phyloP scores from a whole-genome alignment of 441 rosid species.

The Aleurites moluccanus region DNA sequence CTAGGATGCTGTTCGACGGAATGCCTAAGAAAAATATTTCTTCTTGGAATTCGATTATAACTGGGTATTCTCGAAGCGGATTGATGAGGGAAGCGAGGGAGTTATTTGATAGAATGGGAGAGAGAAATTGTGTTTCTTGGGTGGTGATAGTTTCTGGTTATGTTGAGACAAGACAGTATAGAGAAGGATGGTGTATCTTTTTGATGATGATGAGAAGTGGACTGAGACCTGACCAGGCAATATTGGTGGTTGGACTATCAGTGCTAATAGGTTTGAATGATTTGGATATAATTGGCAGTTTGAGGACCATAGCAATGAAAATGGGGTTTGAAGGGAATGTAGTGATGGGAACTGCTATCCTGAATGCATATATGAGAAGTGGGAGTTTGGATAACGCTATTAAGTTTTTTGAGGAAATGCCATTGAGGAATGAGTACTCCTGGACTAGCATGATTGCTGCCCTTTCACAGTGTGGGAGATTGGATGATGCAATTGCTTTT shows the following conservation, averaged over 20 bases:
- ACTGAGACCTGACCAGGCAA: constrained; percentile 48
- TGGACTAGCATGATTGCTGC: constrained; percentile 65
- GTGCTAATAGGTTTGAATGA: constrained; percentile 48
- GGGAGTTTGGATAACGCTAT: constrained; percentile 55
- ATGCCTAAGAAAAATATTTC: constrained; percentile 70
- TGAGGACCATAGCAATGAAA: constrained; percentile 41
- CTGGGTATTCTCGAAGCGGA: constrained; percentile 56
- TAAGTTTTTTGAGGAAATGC: constrained; percentile 53
- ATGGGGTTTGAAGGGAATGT: constrained; percentile 40
- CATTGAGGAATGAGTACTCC: constrained; percentile 51
- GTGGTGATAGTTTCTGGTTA: constrained; percentile 50
- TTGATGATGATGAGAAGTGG: constrained; percentile 55
- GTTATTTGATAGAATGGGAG: constrained; percentile 53
- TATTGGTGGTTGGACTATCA: constrained; percentile 66
- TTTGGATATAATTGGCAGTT: constrained; percentile 51
- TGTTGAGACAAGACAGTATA: constrained; percentile 29
- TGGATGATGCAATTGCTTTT: constrained; percentile 35
- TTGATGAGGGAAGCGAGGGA: constrained; percentile 55
- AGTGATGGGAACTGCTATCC: constrained; percentile 60
- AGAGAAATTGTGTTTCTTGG: constrained; percentile 58
- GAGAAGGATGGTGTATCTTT: constrained; percentile 33
- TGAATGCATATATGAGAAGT: constrained; percentile 74
- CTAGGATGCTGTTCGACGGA: constrained; percentile 50
- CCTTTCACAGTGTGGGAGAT: constrained; percentile 29
- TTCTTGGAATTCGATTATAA: constrained; percentile 68